Percentiles rank a stretch among this genome's conserved stretches.
Conservation (phyloP, 495 filamentous ascomycete genomes). For the Trichoderma virens region DNA sequence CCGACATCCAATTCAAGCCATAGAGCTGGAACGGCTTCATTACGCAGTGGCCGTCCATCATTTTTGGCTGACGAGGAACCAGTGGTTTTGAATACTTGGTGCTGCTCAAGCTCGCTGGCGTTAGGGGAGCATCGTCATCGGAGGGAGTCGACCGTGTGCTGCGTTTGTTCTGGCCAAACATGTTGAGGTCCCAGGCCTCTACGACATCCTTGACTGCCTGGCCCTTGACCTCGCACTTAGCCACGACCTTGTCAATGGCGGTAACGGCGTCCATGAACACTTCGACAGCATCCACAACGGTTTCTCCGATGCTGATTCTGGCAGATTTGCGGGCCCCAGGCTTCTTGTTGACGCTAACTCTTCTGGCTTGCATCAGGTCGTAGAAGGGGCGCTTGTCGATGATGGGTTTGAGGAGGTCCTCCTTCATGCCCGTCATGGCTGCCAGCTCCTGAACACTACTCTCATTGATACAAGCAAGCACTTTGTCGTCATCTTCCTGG, state of each 20-base stretch:
- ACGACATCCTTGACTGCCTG: conserved; percentile 61
- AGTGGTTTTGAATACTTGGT: conserved; percentile 24
- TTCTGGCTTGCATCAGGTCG: conserved; percentile 53
- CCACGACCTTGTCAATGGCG: conserved; percentile 72
- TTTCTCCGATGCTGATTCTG: conserved; percentile 28
- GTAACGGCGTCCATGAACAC: conserved; percentile 34
- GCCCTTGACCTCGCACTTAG: conserved; percentile 60
- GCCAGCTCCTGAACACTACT: conserved; percentile 63
- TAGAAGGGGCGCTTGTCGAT: conserved; percentile 62
- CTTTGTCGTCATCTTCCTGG: conserved; percentile 27
- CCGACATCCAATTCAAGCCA: conserved; percentile 84
- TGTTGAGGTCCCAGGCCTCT: conserved; percentile 69
- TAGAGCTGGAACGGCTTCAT: conserved; percentile 93
- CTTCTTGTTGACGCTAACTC: conserved; percentile 44
- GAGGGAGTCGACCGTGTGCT: conserved; percentile 12
- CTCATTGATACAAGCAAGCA: conserved; percentile 77
- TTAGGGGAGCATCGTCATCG: conserved; percentile 22
- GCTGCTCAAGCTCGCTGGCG: conserved; percentile 21
- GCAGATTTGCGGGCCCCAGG: conserved; percentile 26
- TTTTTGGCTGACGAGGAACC: conserved; percentile 57
- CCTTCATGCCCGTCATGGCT: conserved; percentile 66
- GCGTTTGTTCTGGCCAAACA: conserved; percentile 45
- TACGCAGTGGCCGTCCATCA: conserved; percentile 60
- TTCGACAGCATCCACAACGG: conserved; percentile 29
- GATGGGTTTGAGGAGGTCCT: conserved; percentile 57